These are phyloP conservation scores for Tothia fuscella DNA, from an alignment of 2,329 filamentous ascomycete genomes.

Conservation along the genomic window DNA sequence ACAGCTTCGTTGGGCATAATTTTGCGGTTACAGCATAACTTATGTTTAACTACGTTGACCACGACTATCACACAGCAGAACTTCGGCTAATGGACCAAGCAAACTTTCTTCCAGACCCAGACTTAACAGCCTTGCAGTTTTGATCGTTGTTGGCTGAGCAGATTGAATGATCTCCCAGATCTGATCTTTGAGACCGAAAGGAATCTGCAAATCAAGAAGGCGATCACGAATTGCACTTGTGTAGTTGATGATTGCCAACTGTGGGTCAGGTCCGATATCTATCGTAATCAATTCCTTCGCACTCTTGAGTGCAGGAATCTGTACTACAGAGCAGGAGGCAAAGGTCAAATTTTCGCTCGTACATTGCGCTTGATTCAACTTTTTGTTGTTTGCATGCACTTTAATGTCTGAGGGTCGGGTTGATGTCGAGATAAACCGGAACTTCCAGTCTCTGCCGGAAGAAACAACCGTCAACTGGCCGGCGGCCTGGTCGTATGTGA, in stretches of 20 bases:
- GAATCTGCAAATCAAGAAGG: conserved; percentile 20
- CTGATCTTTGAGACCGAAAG: conserved; percentile 22
- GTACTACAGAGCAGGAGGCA: background rate
- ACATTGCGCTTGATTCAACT: background rate
- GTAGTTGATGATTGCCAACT: conserved; percentile 23
- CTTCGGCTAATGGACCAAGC: conserved; percentile 23
- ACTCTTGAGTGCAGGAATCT: background rate
- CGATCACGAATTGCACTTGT: conserved; percentile 19
- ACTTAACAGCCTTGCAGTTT: conserved; percentile 20
- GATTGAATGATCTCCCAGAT: conserved; percentile 21
- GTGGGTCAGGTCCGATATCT: conserved; percentile 18
- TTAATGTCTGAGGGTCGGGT: background rate
- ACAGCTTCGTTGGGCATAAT: no score
- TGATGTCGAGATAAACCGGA: conserved; percentile 19
- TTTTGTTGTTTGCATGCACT: background rate
- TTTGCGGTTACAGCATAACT: no score
- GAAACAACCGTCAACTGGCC: conserved; percentile 22
- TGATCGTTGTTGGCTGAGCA: conserved; percentile 19
- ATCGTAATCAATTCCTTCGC: background rate
- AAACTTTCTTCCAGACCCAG: conserved; percentile 18
- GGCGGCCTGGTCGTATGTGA: conserved; percentile 25
- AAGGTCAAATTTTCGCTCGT: no score
- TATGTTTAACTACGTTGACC: no score
- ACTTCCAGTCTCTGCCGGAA: conserved; percentile 18
- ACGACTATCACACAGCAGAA: conserved; percentile 22